Conservation (phyloP, 345 rosid species). For the Iberis pinnata region DNA sequence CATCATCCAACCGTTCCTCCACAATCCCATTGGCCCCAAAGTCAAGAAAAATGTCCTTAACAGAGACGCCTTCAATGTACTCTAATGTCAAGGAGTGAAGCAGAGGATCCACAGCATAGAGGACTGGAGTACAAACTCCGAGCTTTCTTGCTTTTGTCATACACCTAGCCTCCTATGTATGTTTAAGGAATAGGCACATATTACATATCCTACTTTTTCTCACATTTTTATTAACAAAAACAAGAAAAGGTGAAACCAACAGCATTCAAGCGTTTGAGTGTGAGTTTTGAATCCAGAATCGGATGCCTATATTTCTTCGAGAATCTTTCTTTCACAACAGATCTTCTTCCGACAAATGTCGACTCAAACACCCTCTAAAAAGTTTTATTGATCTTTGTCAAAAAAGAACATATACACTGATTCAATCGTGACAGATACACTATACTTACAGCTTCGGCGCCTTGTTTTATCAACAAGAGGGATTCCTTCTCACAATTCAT, state of each 20-base stretch:
- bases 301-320: constrained; percentile 98
- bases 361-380: constrained; percentile 80
- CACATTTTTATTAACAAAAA: too few relatives aligned
- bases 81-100: constrained; percentile 75
- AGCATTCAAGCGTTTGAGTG: constrained; percentile 78
- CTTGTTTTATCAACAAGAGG: constrained; percentile 56
- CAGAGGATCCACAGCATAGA: constrained; percentile 66
- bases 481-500: constrained; percentile 38
- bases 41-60: constrained; percentile 70
- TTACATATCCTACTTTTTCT: too few relatives aligned
- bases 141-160: constrained; percentile 91
- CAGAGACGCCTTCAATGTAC: constrained; percentile 68
- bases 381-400: too few relatives aligned
- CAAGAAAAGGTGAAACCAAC: constrained; percentile 36
- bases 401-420: not conserved
- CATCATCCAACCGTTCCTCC: constrained; percentile 59
- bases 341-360: constrained; percentile 63
- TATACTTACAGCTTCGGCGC: constrained; percentile 73
- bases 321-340: constrained; percentile 76
- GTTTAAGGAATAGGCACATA: not conserved
- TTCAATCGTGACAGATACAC: constrained; percentile 9
- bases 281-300: constrained; percentile 70
- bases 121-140: constrained; percentile 71
- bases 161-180: constrained; percentile 85
- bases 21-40: constrained; percentile 60